A percentile compares a stretch with the other conserved stretches of the same genome.
Evolutionary conservation across 495 filamentous ascomycete species (phyloP).

Genomic region (Penicillium cosmopolitanum): DNA sequence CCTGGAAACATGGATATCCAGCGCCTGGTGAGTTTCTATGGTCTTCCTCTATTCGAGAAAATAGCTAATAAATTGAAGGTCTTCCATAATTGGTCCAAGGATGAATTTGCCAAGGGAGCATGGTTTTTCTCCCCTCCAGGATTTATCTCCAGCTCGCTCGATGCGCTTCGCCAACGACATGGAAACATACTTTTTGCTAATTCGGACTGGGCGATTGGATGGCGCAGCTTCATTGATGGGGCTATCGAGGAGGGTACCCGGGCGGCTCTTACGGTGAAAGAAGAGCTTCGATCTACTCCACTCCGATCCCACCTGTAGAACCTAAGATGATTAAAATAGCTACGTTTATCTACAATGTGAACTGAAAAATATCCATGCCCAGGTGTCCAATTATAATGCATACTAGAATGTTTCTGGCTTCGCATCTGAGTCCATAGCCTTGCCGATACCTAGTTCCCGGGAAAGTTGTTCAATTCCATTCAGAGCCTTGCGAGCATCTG

Average conservation of each 20-base stretch:
- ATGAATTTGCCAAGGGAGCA: constrained; percentile 35
- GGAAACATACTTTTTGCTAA: constrained; percentile 34
- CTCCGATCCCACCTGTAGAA: constrained; percentile 8
- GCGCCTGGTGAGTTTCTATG: constrained; percentile 17
- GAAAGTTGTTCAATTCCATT: no score
- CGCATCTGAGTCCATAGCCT: no score
- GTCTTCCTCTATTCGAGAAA: neutral
- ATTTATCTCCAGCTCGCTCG: constrained; percentile 23
- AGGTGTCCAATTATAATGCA: no score
- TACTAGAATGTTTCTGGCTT: no score
- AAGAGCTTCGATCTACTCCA: constrained; percentile 16
- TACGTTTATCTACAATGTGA: no score
- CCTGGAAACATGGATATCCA: constrained; percentile 29
- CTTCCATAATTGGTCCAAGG: constrained; percentile 38
- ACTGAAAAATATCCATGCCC: no score
- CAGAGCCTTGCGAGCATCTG: no score
- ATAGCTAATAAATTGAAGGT: constrained; percentile 14
- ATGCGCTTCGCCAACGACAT: constrained; percentile 25
- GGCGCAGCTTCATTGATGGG: constrained; percentile 40
- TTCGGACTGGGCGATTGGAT: constrained; percentile 37
- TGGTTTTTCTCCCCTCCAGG: constrained; percentile 30
- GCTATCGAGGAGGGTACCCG: constrained; percentile 37
- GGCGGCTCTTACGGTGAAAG: constrained; percentile 22
- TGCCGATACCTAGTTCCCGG: no score
- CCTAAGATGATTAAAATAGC: neutral